Percentiles rank a stretch among this genome's conserved stretches.
These are phyloP conservation scores for Rhodomyrtus psidioides DNA, from an alignment of 441 rosid genomes.

Conservation along the genomic window DNA sequence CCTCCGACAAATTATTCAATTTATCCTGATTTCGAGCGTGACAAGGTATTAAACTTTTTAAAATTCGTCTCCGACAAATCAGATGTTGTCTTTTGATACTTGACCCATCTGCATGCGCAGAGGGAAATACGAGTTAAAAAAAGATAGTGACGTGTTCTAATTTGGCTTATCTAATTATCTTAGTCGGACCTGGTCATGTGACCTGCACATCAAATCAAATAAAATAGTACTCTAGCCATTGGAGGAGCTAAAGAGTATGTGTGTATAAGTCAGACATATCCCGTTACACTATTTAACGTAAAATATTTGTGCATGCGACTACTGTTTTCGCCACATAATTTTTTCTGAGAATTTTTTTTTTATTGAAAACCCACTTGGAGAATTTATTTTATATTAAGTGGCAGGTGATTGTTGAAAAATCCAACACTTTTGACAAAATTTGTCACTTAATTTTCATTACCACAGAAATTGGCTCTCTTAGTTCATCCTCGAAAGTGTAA, in stretches of 20 bases:
- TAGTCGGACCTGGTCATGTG: neutral
- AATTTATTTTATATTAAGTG: neutral
- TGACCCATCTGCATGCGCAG: neutral
- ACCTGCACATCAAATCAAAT: neutral
- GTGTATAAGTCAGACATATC: neutral
- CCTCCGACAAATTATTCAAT: too few species aligned
- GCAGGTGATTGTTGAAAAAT: neutral
- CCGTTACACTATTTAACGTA: neutral
- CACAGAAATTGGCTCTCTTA: neutral
- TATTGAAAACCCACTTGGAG: neutral
- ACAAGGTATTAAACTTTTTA: neutral
- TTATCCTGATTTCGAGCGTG: neutral
- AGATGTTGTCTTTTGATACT: neutral
- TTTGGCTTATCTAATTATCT: neutral
- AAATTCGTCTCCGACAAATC: neutral
- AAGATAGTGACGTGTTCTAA: neutral
- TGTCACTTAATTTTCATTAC: neutral
- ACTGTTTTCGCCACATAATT: neutral
- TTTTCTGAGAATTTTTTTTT: rapidly evolving
- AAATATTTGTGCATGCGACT: neutral
- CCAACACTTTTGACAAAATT: neutral
- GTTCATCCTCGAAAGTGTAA: neutral
- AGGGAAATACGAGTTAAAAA: neutral
- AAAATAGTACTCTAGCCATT: neutral
- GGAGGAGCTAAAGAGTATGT: neutral